These are phyloP conservation scores for Plasmodium vinckei DNA, from an alignment of 169 alveolate species.

Conservation along the genomic window DNA sequence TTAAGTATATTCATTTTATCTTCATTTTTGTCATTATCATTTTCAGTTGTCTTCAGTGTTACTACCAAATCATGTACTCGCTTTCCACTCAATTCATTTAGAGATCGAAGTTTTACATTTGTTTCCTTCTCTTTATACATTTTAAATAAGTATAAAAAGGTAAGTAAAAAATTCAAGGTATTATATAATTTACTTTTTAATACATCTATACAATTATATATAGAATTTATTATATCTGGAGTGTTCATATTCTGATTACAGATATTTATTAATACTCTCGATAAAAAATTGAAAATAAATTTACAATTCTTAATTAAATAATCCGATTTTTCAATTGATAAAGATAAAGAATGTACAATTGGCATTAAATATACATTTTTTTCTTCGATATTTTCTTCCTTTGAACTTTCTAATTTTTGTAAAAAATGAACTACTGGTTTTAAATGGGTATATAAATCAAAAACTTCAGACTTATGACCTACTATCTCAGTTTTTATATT, in stretches of 20 bases:
- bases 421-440: conserved; percentile 68
- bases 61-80: not conserved
- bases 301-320: conserved; percentile 62
- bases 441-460: conserved; percentile 56
- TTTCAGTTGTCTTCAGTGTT: not conserved
- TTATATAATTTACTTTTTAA: conserved; percentile 49
- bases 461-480: conserved; percentile 33
- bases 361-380: conserved; percentile 36
- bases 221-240: conserved; percentile 65
- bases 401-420: conserved; percentile 59
- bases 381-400: conserved; percentile 31
- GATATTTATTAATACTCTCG: conserved; percentile 53
- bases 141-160: conserved; percentile 53
- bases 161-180: conserved; percentile 34
- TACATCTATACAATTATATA: conserved; percentile 61
- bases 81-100: not conserved
- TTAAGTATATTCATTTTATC: not conserved
- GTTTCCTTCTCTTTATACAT: conserved; percentile 11
- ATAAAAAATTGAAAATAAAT: conserved; percentile 61
- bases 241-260: conserved; percentile 60
- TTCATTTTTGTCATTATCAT: not conserved
- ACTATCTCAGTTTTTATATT: conserved; percentile 57
- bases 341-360: conserved; percentile 54
- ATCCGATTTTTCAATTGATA: conserved; percentile 48
- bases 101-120: conserved; percentile 20